phyloP scores from a whole-genome alignment of 2,329 filamentous ascomycete genomes.

The Cucurbitaria berberidis region DNA sequence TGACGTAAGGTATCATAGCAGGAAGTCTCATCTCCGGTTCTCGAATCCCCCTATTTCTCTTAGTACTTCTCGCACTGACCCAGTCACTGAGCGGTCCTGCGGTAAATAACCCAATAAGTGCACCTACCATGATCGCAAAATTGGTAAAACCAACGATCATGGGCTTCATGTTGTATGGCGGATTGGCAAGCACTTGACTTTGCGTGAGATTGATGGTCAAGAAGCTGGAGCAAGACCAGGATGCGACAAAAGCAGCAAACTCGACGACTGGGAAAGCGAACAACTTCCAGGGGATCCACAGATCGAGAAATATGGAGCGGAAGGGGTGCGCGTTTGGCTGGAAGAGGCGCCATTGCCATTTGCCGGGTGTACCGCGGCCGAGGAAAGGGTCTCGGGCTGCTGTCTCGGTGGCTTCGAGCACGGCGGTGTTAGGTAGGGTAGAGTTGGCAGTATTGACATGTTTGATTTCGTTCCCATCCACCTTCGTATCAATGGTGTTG shows the following conservation, averaged over 20 bases:
- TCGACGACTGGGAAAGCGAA: slow-evolving; percentile 68
- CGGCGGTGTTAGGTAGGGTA: slow-evolving; percentile 26
- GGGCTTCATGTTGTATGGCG: slow-evolving; percentile 61
- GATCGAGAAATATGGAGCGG: slow-evolving; percentile 57
- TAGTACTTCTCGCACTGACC: slow-evolving; percentile 61
- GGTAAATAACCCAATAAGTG: slow-evolving; percentile 61
- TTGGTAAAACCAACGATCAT: slow-evolving; percentile 62
- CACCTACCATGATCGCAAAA: slow-evolving; percentile 62
- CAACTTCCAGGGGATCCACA: slow-evolving; percentile 68
- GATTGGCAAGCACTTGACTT: slow-evolving; percentile 60
- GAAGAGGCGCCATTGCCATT: slow-evolving; percentile 62
- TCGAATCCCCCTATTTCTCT: slow-evolving; percentile 60
- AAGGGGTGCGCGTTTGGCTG: slow-evolving; percentile 56
- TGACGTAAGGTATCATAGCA: slow-evolving; percentile 63
- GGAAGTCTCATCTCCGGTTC: slow-evolving; percentile 66
- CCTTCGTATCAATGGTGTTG: slow-evolving; percentile 19
- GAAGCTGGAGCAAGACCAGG: slow-evolving; percentile 64
- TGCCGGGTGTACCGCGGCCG: slow-evolving; percentile 61
- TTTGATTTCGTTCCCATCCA: slow-evolving; percentile 32
- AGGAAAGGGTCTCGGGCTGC: slow-evolving; percentile 61
- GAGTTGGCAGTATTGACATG: slow-evolving; percentile 29
- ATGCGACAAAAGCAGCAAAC: slow-evolving; percentile 66
- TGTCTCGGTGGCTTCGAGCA: slow-evolving; percentile 40
- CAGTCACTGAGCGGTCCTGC: slow-evolving; percentile 64
- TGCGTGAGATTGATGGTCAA: slow-evolving; percentile 67